Evolutionary conservation across 805 yeast species (phyloP).

Genomic region (Suhomyces sp.): DNA sequence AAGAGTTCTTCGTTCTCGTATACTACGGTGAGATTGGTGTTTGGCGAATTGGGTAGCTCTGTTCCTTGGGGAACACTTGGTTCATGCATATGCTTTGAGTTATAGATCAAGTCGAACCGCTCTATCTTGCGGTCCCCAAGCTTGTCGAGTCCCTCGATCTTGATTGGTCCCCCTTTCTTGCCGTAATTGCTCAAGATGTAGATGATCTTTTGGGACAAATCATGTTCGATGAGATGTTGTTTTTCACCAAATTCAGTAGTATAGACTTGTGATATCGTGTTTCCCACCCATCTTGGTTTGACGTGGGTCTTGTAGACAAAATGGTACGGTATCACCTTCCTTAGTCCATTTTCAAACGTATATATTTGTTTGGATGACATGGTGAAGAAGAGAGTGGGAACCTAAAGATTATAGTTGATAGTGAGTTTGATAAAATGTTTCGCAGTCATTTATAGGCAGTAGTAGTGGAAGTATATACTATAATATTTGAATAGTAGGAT

Average conservation of each 20-base stretch:
- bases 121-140: constrained; percentile 8
- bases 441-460: too few relatives aligned
- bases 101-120: constrained; percentile 19
- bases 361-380: neutral
- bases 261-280: constrained; percentile 31
- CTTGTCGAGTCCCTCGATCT: constrained; percentile 22
- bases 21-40: constrained; percentile 21
- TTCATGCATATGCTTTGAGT: constrained; percentile 46
- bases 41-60: constrained; percentile 1
- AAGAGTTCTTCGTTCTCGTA: constrained; percentile 36
- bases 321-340: constrained; percentile 39
- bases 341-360: constrained; percentile 27
- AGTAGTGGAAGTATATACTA: too few relatives aligned
- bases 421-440: neutral
- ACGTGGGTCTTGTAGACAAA: constrained; percentile 29
- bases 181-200: constrained; percentile 27
- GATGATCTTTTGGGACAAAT: constrained; percentile 23
- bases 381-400: neutral
- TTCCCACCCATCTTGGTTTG: constrained; percentile 40
- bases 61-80: constrained; percentile 31
- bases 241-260: constrained; percentile 35
- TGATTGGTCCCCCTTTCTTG: constrained; percentile 12
- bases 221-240: constrained; percentile 20
- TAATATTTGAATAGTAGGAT: neutral
- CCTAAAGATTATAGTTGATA: neutral